Evolutionary conservation across 345 rosid genomes (phyloP).

Genomic region (Eucalyptus shirleyi): DNA sequence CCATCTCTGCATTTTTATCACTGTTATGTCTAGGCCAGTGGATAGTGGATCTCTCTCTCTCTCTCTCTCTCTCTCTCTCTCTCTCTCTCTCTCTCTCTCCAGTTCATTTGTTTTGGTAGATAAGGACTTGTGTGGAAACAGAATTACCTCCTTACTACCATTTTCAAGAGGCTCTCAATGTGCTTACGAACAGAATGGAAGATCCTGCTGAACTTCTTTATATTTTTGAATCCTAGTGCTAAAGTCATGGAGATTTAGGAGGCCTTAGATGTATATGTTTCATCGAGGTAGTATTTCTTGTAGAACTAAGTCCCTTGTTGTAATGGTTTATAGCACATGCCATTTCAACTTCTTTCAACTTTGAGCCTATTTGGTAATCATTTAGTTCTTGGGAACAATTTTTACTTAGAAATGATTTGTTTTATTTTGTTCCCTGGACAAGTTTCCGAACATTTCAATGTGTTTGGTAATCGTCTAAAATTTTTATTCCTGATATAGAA

Average conservation of each 20-base stretch:
- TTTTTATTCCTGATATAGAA: accelerated
- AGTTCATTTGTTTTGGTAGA: not conserved
- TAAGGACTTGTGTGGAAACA: not conserved
- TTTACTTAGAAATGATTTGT: too few species aligned
- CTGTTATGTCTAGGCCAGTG: not conserved
- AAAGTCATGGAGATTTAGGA: not conserved
- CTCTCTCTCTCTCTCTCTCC: not conserved
- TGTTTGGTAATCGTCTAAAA: too few species aligned
- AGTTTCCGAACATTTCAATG: too few species aligned
- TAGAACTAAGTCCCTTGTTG: not conserved
- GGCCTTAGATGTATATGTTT: not conserved
- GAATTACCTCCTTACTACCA: not conserved
- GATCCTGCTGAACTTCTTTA: not conserved
- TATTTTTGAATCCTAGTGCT: not conserved
- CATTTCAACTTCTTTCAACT: not conserved
- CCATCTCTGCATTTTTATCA: not conserved
- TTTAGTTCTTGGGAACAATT: too few species aligned
- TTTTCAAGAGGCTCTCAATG: not conserved
- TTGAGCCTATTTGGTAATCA: too few species aligned
- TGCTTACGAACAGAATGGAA: not conserved
- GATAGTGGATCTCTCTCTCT: not conserved
- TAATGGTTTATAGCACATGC: not conserved
- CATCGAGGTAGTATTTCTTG: not conserved
- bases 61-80: too few species aligned
- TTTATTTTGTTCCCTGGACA: too few species aligned